Base-by-base conservation (phyloP, 179 eudicot genomes). In the Patellifolia procumbens region DNA sequence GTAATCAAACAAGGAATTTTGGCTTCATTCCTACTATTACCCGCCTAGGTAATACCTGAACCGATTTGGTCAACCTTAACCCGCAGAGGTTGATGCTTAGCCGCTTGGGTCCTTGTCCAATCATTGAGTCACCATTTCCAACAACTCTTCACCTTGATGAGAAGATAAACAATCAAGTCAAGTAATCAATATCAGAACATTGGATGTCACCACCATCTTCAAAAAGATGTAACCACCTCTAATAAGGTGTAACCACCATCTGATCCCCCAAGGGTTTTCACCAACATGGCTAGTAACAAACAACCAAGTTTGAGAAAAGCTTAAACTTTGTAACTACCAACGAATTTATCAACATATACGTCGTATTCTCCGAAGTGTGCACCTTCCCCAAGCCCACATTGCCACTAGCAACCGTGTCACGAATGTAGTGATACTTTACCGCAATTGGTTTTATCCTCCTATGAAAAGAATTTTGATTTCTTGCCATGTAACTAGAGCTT, bases 191-290 rank as follows among this genome's bases (percentile, higher is more conserved):
- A n/a, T n/a, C 6, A 2, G 6, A 37, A 37, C 42, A 2, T 6
- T 6, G 6, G 6, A 37, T 2, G 42, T 6, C 42, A 37, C 6
- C 42, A 2, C 2, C 6, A n/a, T 37, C 42, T 37, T 2, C 2
- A 37, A 2, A 37, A 37, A 6, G 6, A 37, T 6, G 6, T 2
- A 37, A 37, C 42, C 42, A 37, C 42, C 59, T n/a, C 24, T 19
- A 53, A 53, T n/a, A 26, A 53, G 59, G 59, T 53, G 59, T 53
- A 53, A 53, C 59, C 59, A 53, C 59, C n/a, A n/a, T n/a, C 59
- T 4, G n/a, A n/a, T n/a, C n/a, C n/a, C 20, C 8, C 19, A 53
- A 53, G 59, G 22, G 4, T 53, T 7, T 53, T 9, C 13, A 53
- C 13, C 24, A 53, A 53, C 5, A 53, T 19, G 4, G 26, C 59